These are phyloP conservation scores for Hirsutella thompsonii DNA, from an alignment of 2,329 filamentous ascomycete genomes.

Conservation along the genomic window DNA sequence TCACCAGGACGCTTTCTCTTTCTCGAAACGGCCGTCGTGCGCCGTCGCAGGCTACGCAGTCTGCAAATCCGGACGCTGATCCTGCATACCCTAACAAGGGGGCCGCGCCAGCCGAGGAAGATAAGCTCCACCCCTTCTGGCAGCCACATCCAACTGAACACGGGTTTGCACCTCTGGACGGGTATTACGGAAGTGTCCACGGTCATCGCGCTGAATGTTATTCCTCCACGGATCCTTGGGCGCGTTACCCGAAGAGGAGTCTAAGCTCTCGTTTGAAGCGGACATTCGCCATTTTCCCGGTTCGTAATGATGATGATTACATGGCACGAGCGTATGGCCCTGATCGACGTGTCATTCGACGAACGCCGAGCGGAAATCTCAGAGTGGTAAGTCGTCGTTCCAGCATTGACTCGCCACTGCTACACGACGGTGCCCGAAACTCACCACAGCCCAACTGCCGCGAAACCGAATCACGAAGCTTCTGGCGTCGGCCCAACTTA, in stretches of 20 bases:
- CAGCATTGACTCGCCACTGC: conserved; percentile 30
- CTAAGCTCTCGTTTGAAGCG: conserved; percentile 41
- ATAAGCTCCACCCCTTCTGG: conserved; percentile 49
- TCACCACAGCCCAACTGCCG: conserved; percentile 23
- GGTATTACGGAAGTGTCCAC: conserved; percentile 23
- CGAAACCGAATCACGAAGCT: conserved; percentile 10
- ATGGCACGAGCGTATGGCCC: conserved; percentile 19
- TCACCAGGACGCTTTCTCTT: conserved; percentile 40
- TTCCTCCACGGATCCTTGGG: conserved; percentile 35
- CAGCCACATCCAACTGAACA: conserved; percentile 35
- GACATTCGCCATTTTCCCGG: conserved; percentile 48
- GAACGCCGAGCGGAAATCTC: conserved; percentile 46
- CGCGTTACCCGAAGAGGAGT: conserved; percentile 29
- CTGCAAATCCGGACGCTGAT: conserved; percentile 14
- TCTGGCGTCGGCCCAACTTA: conserved; percentile 19
- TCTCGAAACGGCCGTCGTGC: conserved; percentile 25
- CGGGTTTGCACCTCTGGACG: conserved; percentile 18
- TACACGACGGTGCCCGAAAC: conserved; percentile 9
- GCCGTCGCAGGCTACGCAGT: conserved; percentile 12
- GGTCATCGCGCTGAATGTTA: conserved; percentile 16
- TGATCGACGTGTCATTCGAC: conserved; percentile 44
- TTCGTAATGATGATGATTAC: conserved; percentile 25
- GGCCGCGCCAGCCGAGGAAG: conserved; percentile 35
- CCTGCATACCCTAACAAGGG: conserved; percentile 27
- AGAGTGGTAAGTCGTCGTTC: conserved; percentile 42